Percentiles rank a stretch among this genome's conserved stretches.
phyloP scores from a whole-genome alignment of 306 rosid species.

The Echinosophora koreensis region DNA sequence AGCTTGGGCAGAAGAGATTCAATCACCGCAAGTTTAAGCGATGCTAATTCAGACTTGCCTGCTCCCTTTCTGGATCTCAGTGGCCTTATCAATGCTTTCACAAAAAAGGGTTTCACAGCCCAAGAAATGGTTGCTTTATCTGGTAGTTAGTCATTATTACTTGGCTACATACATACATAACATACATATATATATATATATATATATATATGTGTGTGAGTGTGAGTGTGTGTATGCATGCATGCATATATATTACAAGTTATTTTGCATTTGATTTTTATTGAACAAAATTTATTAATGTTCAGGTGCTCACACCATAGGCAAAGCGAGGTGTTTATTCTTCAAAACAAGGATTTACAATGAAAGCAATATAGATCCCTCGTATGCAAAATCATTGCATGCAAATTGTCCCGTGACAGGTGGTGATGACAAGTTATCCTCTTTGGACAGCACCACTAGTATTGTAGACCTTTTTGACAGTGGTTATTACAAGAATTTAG shows the following conservation, averaged over 20 bases:
- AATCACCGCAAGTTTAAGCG: conserved; percentile 52
- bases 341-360: conserved; percentile 55
- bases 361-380: conserved; percentile 52
- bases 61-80: conserved; percentile 45
- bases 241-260: no score
- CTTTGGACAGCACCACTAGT: conserved; percentile 47
- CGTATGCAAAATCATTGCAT: conserved; percentile 44
- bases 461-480: conserved; percentile 49
- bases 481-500: conserved; percentile 52
- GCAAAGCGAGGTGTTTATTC: conserved; percentile 49
- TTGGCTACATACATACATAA: no score
- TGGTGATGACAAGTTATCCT: conserved; percentile 51
- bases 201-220: no score
- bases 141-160: conserved; percentile 27
- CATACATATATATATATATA: no score
- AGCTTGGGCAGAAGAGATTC: conserved; percentile 67
- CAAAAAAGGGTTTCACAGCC: conserved; percentile 56
- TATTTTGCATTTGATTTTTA: no score
- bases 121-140: conserved; percentile 55
- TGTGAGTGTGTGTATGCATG: no score
- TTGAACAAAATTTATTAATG: conserved; percentile 1
- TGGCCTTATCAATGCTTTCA: conserved; percentile 50
- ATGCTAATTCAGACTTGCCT: conserved; percentile 53
- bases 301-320: conserved; percentile 67
- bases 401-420: conserved; percentile 55